phyloP scores from a whole-genome alignment of 148 eudicot species.

The Rhododendron simsii region DNA sequence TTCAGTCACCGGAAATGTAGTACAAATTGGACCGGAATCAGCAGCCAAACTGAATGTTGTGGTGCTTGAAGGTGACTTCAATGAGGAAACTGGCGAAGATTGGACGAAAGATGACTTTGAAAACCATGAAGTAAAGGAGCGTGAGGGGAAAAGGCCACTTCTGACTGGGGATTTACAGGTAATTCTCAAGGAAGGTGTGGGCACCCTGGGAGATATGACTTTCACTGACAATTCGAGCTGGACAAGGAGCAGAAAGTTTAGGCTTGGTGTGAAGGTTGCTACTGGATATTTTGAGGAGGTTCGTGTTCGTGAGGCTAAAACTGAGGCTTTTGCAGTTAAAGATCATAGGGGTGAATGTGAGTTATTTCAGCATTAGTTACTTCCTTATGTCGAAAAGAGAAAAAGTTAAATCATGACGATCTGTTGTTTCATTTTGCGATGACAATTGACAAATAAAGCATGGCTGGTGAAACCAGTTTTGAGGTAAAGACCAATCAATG shows the following conservation, averaged over 20 bases:
- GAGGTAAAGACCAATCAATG: not conserved
- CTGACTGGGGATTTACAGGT: constrained; percentile 32
- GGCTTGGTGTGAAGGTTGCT: constrained; percentile 35
- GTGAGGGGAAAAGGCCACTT: constrained; percentile 40
- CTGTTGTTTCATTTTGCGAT: not conserved
- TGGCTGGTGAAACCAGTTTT: not conserved
- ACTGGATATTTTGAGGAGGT: constrained; percentile 23
- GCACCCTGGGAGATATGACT: constrained; percentile 31
- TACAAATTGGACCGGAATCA: constrained; percentile 39
- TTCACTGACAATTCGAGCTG: constrained; percentile 40
- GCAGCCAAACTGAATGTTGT: constrained; percentile 34
- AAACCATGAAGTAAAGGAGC: constrained; percentile 33
- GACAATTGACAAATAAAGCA: not conserved
- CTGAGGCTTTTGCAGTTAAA: constrained; percentile 38
- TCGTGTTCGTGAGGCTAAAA: constrained; percentile 36
- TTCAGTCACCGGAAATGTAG: constrained; percentile 27
- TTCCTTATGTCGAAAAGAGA: not conserved
- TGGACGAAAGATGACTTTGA: constrained; percentile 35
- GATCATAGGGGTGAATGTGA: constrained; percentile 41
- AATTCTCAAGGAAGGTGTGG: constrained; percentile 35
- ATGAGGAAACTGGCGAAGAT: constrained; percentile 28
- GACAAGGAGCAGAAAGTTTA: constrained; percentile 40
- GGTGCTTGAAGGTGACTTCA: constrained; percentile 43
- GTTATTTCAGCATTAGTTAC: constrained; percentile 1
- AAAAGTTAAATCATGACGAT: not conserved